Evolutionary conservation across 371 early-diverging fungal species (phyloP), one percentile per base, ranked within the genome.

Genomic region (Polyrhizophydium stewartii): DNA sequence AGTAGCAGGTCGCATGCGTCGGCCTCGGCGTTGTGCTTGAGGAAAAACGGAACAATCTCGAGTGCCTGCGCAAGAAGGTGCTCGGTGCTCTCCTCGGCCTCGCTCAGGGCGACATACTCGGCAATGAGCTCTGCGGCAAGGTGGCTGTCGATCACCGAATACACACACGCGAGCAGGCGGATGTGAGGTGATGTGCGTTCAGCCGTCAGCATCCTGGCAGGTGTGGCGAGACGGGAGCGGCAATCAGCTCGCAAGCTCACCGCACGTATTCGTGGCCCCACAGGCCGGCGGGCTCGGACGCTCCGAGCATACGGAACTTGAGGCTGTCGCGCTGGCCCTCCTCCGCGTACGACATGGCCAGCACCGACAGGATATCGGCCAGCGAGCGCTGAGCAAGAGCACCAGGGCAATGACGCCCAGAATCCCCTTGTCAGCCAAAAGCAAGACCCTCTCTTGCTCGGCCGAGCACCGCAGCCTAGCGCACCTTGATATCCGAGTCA

Each of bases 241-340:
- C 7, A 13, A 35, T 35, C 35, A 35, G 3, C 13, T 3, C 35
- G 35, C 35, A 35, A 35, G 35, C 35, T 13, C 71, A 86, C 87
- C 90, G 76, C 64, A 97, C 94, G 72, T 96, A 98, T 86, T 98
- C 98, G 68, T 98, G 98, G n/a, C 98, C 98, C 97, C 97, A 98
- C 37, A 87, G 89, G 10, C 93, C 93, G 51, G 88, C 88, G 53
- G 87, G 85, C 63, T 89, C 92, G 40, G 78, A 71, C 17, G 91
- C 86, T 13, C 97, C 97, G 31, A 87, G 61, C 45, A 94, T 71
- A 56, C 95, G 81, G 76, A 89, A 98, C 74, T 87, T 86, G 58
- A 98, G 74, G 40, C 88, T 85, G 53, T 91, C 91, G 30, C 91
- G 83, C 67, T 89, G 84, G 47, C 83, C 86, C 49, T 91, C 94